Evolutionary conservation across 2,329 filamentous ascomycete genomes (phyloP), one percentile per base, ranked within the genome.

Genomic region (Atkinsonella hypoxylon): DNA sequence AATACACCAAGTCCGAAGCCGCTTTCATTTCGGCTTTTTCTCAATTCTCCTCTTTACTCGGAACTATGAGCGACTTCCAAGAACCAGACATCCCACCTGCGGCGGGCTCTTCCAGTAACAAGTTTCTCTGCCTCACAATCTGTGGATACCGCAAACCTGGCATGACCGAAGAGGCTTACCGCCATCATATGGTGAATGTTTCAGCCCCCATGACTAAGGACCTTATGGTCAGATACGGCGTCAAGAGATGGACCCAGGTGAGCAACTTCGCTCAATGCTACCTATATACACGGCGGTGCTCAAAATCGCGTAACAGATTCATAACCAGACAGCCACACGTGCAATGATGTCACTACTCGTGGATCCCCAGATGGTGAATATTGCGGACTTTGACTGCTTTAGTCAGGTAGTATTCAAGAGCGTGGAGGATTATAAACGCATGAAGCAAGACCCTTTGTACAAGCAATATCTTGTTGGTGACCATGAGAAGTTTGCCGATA

Each of bases 401-500:
- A 73, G 68, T 46, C 72, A 76, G 56, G 69, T 73, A 0, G 62
- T 74, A 0, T 76, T 76, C 55, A 54, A 67, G 51, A 59, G 52
- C 40, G 48, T 77, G 1, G 68, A 74, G 4, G 64, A 73, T 51
- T 77, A 71, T 57, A 70, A 70, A 57, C 55, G 59, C 7, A 72
- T 77, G 65, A 75, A 75, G 57, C 50, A 68, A 13, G 74, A 77
- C 57, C 69, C 72, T 2, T 74, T 62, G 61, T 77, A 73, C 55
- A 70, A 71, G 59, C 56, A 72, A 54, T 62, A 71, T 51, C 53
- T 77, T 17, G 55, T 67, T 0, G 57, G 57, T 2, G 73, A 76
- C 55, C 72, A 76, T 59, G 69, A 72, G 55, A 70, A 71, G 3
- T 76, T 76, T 61, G 73, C 72, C 0, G 73, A 77, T 56, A 74